Base-by-base conservation (phyloP, 164 flowering plant species). In the Berberis vulgaris region DNA sequence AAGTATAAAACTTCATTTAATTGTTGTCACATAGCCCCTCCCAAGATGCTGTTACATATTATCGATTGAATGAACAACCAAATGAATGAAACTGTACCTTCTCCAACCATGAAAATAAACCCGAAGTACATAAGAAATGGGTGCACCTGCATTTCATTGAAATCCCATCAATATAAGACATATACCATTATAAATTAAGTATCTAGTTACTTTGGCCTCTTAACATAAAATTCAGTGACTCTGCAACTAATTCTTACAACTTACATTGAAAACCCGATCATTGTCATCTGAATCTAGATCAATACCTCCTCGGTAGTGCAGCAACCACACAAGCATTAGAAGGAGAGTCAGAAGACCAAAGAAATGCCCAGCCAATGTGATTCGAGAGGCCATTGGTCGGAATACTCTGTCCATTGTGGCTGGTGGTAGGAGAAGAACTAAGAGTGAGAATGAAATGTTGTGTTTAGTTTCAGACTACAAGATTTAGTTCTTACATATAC, bases 111-210 rank as follows among this genome's bases (percentile, higher is more conserved):
- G 59, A 84, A 82, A 1, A 87, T 70, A 52, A 85, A 78, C 1
- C 86, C 91, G 9, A 66, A 64, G 65, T 78, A 74, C 95, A 87
- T 87, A 45, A 85, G 83, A 67, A 87, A 81, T 2, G 91, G 90
- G 61, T 85, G 95, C 67, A 83, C 89, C 95, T 87, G 80, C 71
- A 67, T 49, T 53, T 40, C 13, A 58, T 5, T 1, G 43, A 26
- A 26, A 26, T 26, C 26, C 26, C 26, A 26, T 26, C 26, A 26
- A 26, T 26, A 26, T 26, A 41, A 57, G 12, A 41, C 11, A 41
- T 26, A 41, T 41, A 56, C 8, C 3, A 1, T 56, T 6, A 9
- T 57, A 40, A 41, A 9, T 41, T 0, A 6, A 26, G 45, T 56
- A 56, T 13, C 41, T 3, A 40, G 39, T 9, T 2, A 11, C 59